phyloP scores from a whole-genome alignment of 495 filamentous ascomycete genomes.

The Polyplosphaeria fusca region DNA sequence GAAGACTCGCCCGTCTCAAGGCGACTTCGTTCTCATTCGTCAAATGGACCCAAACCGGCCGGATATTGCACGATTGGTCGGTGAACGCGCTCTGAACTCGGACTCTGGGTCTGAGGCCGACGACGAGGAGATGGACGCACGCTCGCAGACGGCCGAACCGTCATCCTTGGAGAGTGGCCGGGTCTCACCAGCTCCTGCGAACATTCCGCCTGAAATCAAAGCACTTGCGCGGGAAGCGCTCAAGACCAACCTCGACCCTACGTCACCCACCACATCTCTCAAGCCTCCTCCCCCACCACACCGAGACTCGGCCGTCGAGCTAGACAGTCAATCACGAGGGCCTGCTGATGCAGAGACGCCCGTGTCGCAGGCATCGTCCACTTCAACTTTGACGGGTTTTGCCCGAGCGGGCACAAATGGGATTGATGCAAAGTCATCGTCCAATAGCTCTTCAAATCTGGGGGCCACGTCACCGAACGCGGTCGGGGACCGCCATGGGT shows the following conservation, averaged over 20 bases:
- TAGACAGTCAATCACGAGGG: conserved; percentile 10
- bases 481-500: conserved; percentile 16
- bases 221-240: conserved; percentile 24
- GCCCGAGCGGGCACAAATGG: conserved; percentile 4
- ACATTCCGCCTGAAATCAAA: conserved; percentile 12
- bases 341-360: conserved; percentile 8
- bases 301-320: conserved; percentile 26
- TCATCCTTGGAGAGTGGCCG: conserved; percentile 1
- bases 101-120: conserved; percentile 32
- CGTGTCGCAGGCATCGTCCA: conserved; percentile 7
- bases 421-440: conserved; percentile 10
- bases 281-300: conserved; percentile 15
- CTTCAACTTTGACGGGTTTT: conserved; percentile 13
- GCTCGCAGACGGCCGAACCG: conserved; percentile 12
- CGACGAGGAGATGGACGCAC: conserved; percentile 34
- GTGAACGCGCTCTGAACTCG: conserved; percentile 31
- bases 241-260: not conserved
- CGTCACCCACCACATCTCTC: not conserved
- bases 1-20: conserved; percentile 36
- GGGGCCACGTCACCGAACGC: conserved; percentile 20
- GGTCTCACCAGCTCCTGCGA: not conserved
- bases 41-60: conserved; percentile 35
- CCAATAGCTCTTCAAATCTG: conserved; percentile 8
- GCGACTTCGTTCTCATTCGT: conserved; percentile 36
- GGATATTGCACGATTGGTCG: conserved; percentile 35